Base-by-base conservation (phyloP, 225 moss, liverwort and hornwort species). In the Takakia lepidozioides region DNA sequence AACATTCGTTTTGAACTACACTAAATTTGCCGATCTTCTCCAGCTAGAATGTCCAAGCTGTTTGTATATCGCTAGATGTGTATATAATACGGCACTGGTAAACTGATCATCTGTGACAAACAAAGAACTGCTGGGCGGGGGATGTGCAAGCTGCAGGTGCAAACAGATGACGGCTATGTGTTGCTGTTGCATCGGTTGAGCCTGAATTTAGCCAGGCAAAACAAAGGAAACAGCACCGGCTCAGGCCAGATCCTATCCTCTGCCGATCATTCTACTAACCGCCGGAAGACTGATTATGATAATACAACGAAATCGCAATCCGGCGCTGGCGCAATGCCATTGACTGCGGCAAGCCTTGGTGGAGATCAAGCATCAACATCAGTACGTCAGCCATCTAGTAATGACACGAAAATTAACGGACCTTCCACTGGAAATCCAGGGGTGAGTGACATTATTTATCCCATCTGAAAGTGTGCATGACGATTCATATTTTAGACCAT, bases 91-190 rank as follows among this genome's bases (percentile, higher is more conserved):
- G 13, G 13, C 22, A 15, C 54, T 3, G 34, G 35, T 21, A 13
- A 1, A 21, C 13, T 25, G 21, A 23, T 6, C 5, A 9, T 18
- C 16, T 10, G 43, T 43, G 10, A 43, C 43, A 19, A 16, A 43
- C 20, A 30, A 18, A 32, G 35, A 41, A 7, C 52, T n/a, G n/a
- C n/a, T n/a, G n/a, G n/a, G n/a, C n/a, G n/a, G n/a, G n/a, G n/a
- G n/a, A n/a, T 32, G 8, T 32, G 32, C 11, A 32, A 32, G 11
- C 32, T 32, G 32, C 32, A 66, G 48, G 59, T 78, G 1, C 55
- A 78, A 61, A 73, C 73, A 18, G 66, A 63, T 41, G 78, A 73
- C 48, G 78, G 73, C 23, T 78, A 63, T 29, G 59, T 78, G 43
- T 52, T 78, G 14, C 65, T 54, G 19, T 23, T 78, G 51, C 78